Evolutionary conservation across 169 alveolate species (phyloP), one percentile per base, ranked within the genome.

Genomic region (Plasmodium ovale): DNA sequence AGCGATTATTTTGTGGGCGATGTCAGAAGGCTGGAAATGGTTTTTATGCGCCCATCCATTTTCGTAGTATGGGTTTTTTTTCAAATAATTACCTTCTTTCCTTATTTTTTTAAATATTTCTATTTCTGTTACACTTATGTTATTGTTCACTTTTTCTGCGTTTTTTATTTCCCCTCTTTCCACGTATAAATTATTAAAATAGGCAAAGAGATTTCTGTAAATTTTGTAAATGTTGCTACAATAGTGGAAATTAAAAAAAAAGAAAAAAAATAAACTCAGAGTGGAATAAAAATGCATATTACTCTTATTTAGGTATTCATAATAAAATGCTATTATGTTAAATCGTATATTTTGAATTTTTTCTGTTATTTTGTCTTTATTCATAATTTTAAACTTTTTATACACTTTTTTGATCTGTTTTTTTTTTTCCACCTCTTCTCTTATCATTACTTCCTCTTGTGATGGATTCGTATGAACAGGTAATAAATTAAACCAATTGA

Each of bases 171-270:
- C 56, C 9, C 29, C 59, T 39, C 21, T n/a, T 14, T 64, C 42
- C 0, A 60, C 10, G 16, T 59, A 14, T 19, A 60, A 16, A 39
- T 58, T 73, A 23, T 33, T 44, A 27, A 73, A 73, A 25, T 59
- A 59, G 6, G 65, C 37, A 3, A 60, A 16, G 10, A 73, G 0
- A 3, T 19, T 59, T 59, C 19, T 47, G 33, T 73, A 73, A 39
- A 7, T 65, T 68, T 79, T 79, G 53, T 27, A 79, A 19, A 51
- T 19, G 49, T 79, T 79, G 29, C 44, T 79, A n/a, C 69, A 79
- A 58, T 33, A 79, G 16, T 79, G 89, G 29, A 62, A 79, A 9
- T 65, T 65, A 39, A 68, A 79, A 58, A 19, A 16, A 42, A 79
- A 64, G 65, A 58, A 53, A 31, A 64, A 65, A 53, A 79, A 79